phyloP scores from a whole-genome alignment of 768 basidiomycete species.

The Xerocomellus chrysenteron region DNA sequence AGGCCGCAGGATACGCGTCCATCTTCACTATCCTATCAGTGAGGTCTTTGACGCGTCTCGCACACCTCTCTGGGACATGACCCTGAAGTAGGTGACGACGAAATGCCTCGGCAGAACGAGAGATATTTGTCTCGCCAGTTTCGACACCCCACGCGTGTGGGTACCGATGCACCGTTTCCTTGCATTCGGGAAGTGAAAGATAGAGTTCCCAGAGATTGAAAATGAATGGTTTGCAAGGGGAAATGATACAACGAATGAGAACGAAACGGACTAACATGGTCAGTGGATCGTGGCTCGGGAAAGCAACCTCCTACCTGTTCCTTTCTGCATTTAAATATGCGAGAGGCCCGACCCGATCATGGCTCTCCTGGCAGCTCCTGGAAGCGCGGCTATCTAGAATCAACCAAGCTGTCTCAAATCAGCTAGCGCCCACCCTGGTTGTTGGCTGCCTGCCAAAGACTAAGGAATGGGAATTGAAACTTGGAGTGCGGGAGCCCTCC shows the following conservation, averaged over 20 bases:
- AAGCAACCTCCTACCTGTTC: background rate
- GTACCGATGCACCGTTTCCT: background rate
- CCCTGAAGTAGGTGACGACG: background rate
- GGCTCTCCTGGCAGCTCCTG: no score
- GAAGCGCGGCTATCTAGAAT: no score
- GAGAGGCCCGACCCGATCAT: no score
- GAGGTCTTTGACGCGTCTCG: slow-evolving; percentile 8
- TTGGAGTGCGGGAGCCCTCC: slow-evolving; percentile 3
- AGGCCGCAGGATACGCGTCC: slow-evolving; percentile 22
- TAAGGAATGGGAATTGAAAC: accelerated
- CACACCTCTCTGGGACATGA: background rate
- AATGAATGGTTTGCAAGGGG: no score
- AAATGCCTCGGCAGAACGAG: background rate
- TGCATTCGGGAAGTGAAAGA: no score
- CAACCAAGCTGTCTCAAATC: no score
- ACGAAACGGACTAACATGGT: no score
- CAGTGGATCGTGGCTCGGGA: background rate
- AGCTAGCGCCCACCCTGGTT: no score
- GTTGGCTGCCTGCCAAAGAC: background rate
- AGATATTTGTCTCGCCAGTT: background rate
- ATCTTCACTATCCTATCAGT: slow-evolving; percentile 16
- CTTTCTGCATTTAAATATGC: background rate
- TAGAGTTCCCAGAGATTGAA: no score
- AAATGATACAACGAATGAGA: no score
- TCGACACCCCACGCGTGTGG: background rate